A percentile compares a stretch with the other conserved stretches of the same genome.
Evolutionary conservation across 176 grass and related monocot genomes (phyloP).

Genomic region (Secale cereale): DNA sequence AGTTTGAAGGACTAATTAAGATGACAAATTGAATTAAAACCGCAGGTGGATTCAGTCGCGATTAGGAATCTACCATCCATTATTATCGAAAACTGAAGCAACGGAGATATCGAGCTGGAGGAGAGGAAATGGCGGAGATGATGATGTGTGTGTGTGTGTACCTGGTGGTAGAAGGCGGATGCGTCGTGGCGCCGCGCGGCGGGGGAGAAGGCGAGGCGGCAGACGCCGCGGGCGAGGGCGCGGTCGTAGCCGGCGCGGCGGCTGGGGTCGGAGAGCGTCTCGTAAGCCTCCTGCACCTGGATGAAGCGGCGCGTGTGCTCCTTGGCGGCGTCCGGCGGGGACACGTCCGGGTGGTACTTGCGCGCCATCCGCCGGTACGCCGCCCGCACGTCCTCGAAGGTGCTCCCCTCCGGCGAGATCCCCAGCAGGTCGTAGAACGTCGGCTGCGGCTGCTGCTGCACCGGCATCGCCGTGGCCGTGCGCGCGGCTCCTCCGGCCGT

Average conservation of each 20-base stretch:
- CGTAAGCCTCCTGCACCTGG: conserved; percentile 85
- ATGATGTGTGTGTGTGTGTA: too few relatives aligned
- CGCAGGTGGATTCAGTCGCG: too few relatives aligned
- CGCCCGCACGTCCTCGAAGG: conserved; percentile 60
- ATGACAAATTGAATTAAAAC: too few relatives aligned
- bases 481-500: not conserved
- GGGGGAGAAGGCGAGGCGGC: conserved; percentile 44
- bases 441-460: not conserved
- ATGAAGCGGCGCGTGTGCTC: conserved; percentile 79
- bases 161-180: conserved; percentile 35
- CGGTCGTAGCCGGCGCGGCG: conserved; percentile 64
- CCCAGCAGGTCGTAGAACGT: conserved; percentile 82
- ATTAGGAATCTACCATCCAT: not conserved
- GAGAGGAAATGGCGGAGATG: too few relatives aligned
- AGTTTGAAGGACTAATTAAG: not conserved
- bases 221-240: conserved; percentile 45
- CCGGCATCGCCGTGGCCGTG: not conserved
- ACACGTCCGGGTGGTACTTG: conserved; percentile 91
- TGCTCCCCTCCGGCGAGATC: conserved; percentile 49
- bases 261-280: conserved; percentile 81
- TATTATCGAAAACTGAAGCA: not conserved
- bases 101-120: not conserved
- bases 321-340: conserved; percentile 51
- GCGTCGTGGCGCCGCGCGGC: conserved; percentile 21
- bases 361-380: conserved; percentile 74